Conservation (phyloP, 352 stramenopile genomes). For the Thalassiosira ordinaria region DNA sequence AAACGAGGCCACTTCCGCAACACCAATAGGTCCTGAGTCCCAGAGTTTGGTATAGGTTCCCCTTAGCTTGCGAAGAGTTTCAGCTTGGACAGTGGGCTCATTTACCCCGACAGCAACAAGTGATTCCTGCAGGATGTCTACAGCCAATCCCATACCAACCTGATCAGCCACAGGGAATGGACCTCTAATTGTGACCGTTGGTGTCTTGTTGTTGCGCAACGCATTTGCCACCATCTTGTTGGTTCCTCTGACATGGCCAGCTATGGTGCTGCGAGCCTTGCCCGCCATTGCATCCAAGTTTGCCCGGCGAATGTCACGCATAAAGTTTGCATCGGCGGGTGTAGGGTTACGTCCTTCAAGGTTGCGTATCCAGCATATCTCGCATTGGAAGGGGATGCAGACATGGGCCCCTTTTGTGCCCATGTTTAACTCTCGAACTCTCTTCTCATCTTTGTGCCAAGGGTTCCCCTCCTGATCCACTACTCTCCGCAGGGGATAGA, state of each 20-base stretch:
- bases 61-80: neutral
- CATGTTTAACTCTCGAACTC: neutral
- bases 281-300: constrained; percentile 11
- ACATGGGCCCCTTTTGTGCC: constrained; percentile 26
- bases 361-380: constrained; percentile 40
- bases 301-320: neutral
- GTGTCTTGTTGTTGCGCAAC: neutral
- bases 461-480: constrained; percentile 13
- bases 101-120: neutral
- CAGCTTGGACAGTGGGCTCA: neutral
- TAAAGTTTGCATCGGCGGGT: neutral
- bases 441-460: constrained; percentile 19
- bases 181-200: neutral
- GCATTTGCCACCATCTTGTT: too few relatives aligned
- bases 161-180: neutral
- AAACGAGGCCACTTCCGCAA: constrained; percentile 16
- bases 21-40: neutral
- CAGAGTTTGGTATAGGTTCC: neutral
- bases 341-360: neutral
- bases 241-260: too few relatives aligned
- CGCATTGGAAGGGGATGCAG: constrained; percentile 43
- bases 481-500: constrained; percentile 3
- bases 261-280: neutral
- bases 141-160: constrained; percentile 2
- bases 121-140: neutral